Evolutionary conservation across 306 rosid species (phyloP), one percentile per base, ranked within the genome.

Genomic region (Lithocarpus polystachyus): DNA sequence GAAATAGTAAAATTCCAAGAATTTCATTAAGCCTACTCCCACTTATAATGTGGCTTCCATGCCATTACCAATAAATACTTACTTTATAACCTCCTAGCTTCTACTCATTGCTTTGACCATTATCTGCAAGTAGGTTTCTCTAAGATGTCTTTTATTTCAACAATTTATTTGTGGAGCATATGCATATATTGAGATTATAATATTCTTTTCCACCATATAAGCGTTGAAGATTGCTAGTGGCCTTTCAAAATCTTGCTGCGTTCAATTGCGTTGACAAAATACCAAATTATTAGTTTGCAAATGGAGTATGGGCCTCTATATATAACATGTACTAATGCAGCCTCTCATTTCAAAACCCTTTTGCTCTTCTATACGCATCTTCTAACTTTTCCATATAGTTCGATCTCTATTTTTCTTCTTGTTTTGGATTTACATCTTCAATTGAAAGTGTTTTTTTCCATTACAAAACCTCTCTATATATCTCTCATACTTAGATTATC

Each of bases 221-320:
- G 48, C 8, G 68, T 22, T 18, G 69, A 70, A 56, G 70, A 37
- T 24, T 40, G 9, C 31, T 24, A 43, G 40, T 70, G 71, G 62
- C 45, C 48, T 14, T 57, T 71, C 77, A 78, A 78, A 26, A 78
- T 71, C 40, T 14, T 19, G 33, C 20, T 35, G 64, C 77, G 68
- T 35, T 13, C 19, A 17, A 37, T 40, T 26, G 64, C 15, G 55
- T 59, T 29, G 82, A 59, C 64, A 48, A 78, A 26, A n/a, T 11
- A 35, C 12, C 14, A 2, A 28, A 56, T 57, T 13, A 43, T 70
- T 70, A 73, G 14, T 56, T 1, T 20, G 23, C 24, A 57, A 3
- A 59, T 37, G 37, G 40, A 20, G 52, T 7, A 56, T 15, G 69
- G 77, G 55, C 22, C 77, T 22, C 12, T 35, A 40, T n/a, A 24